Evolutionary conservation across 1,139 yeast genomes (phyloP).

Genomic region (Meyerozyma smithsonii): DNA sequence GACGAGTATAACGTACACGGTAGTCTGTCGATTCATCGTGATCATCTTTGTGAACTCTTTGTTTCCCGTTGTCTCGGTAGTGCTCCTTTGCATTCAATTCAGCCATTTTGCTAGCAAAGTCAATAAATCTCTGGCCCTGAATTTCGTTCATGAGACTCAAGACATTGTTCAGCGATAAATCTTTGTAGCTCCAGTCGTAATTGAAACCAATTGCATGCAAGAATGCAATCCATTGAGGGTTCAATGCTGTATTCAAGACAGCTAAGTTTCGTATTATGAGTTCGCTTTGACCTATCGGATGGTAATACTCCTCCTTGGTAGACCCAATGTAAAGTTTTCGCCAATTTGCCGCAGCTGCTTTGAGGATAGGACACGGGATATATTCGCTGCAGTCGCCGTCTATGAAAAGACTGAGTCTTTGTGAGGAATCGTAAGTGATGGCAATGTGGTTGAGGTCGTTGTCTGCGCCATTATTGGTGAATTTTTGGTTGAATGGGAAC

Average conservation of each 20-base stretch:
- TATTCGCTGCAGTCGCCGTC: slow-evolving; percentile 45
- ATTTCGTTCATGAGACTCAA: slow-evolving; percentile 28
- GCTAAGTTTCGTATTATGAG: slow-evolving; percentile 30
- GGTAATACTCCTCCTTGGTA: slow-evolving; percentile 12
- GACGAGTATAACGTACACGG: background rate
- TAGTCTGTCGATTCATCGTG: background rate
- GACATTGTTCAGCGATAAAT: slow-evolving; percentile 28
- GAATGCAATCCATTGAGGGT: slow-evolving; percentile 37
- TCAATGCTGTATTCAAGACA: slow-evolving; percentile 23
- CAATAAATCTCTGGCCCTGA: slow-evolving; percentile 21
- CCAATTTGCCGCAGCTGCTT: slow-evolving; percentile 27
- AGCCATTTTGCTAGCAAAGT: slow-evolving; percentile 20
- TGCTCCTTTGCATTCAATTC: slow-evolving; percentile 16
- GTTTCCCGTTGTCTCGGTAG: background rate
- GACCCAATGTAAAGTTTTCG: slow-evolving; percentile 36
- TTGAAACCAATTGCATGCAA: slow-evolving; percentile 35
- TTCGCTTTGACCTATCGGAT: slow-evolving; percentile 18
- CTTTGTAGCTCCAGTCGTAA: slow-evolving; percentile 36
- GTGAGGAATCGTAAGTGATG: slow-evolving; percentile 34
- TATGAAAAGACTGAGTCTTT: slow-evolving; percentile 33
- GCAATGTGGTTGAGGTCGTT: slow-evolving; percentile 32
- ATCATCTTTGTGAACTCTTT: background rate
- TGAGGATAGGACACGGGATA: slow-evolving; percentile 38
- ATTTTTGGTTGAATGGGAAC: slow-evolving; percentile 32
- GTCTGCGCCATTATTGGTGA: slow-evolving; percentile 12